Conservation (phyloP, 208 protist genomes). For the Leishmania braziliensis region DNA sequence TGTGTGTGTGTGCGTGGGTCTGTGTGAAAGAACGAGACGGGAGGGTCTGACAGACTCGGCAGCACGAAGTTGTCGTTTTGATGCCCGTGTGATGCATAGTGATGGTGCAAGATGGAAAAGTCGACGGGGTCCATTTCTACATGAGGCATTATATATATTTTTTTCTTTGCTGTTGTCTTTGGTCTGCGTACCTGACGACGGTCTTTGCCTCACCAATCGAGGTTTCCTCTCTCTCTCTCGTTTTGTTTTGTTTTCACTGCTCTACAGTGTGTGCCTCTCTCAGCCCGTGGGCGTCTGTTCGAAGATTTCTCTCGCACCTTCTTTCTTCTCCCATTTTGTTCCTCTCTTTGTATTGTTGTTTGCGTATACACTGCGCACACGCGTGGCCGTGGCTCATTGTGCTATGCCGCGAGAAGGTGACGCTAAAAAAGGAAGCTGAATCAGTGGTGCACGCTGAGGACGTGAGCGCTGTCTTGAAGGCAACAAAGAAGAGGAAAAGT, state of each 20-base stretch:
- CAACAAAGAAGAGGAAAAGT: not conserved
- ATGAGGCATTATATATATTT: not conserved
- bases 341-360: not conserved
- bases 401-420: too few relatives aligned
- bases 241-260: not conserved
- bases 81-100: not conserved
- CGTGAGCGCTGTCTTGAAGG: not conserved
- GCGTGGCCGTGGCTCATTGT: not conserved
- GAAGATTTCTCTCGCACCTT: too few relatives aligned
- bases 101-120: not conserved
- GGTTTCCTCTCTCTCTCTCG: not conserved
- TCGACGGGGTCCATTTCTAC: not conserved
- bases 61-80: not conserved
- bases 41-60: too few relatives aligned
- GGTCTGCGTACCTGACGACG: not conserved
- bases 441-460: too few relatives aligned
- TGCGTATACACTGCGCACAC: not conserved
- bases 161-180: not conserved
- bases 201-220: not conserved
- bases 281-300: too few relatives aligned
- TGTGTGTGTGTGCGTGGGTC: not conserved
- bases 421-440: too few relatives aligned
- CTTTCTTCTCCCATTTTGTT: not conserved
- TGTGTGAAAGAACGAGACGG: not conserved
- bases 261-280: too few relatives aligned